Evolutionary conservation across 768 basidiomycete genomes (phyloP), one percentile per base, ranked within the genome.

Genomic region (Lentinula edodes): DNA sequence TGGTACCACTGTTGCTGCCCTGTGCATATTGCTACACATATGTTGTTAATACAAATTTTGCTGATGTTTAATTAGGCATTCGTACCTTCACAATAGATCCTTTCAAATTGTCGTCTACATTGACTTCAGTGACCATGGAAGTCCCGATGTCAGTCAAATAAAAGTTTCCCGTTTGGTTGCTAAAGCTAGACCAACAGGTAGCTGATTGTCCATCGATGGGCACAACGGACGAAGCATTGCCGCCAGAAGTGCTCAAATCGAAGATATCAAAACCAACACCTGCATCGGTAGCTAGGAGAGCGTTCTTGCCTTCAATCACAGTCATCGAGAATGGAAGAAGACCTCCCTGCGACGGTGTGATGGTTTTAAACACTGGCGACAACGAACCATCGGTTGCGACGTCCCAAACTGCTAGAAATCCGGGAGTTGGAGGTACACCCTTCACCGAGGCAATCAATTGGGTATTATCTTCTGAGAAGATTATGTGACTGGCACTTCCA

Each of bases 321-420:
- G 74, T 76, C 78, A 82, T 76, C n/a, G 76, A 76, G 74, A 83
- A 83, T 1, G 81, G 81, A 16, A 81, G 73, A 1, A 78, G 68
- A 6, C 81, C 82, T 36, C 80, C 79, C 15, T 65, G 58, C 2
- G 75, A 64, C 12, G 79, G 75, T 18, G 70, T 66, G 34, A 79
- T 64, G 8, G 71, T 67, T 60, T 68, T 68, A 70, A 78, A 77
- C 59, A 79, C 70, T 38, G 66, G 38, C 2, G 81, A 80, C 41
- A 83, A 75, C 10, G 76, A 74, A n/a, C 78, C 79, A 60, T 80
- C 76, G 12, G 62, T 52, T 8, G 70, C 73, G 58, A 83, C 71
- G 61, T 81, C 77, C 78, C 79, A 84, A 13, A 76, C 73, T 10
- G 83, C 82, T 60, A 84, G 71, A 71, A 80, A 81, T 23, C 81